Percentiles rank a stretch among this genome's conserved stretches.
Evolutionary conservation across 208 protist species (phyloP).

Genomic region (Trypanosoma cruzi): DNA sequence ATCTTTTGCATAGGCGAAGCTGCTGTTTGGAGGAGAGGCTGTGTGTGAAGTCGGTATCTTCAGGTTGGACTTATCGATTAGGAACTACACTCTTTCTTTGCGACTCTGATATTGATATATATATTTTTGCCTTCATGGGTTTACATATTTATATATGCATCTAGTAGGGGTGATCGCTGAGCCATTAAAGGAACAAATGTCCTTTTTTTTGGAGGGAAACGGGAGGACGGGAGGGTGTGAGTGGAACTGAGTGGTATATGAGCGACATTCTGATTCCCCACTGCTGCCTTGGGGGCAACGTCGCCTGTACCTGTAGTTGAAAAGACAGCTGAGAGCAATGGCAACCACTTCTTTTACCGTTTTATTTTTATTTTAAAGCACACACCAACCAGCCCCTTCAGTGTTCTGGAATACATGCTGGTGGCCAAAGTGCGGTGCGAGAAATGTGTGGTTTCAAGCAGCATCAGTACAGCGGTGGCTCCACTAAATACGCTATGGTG

Average conservation of each 20-base stretch:
- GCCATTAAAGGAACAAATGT: not conserved
- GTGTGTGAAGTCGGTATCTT: not conserved
- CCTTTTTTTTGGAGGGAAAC: not conserved
- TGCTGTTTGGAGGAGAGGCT: not conserved
- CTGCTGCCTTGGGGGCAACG: no score
- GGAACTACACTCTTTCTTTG: not conserved
- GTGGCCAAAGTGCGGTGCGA: slow-evolving; percentile 41
- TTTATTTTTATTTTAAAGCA: slow-evolving; percentile 3
- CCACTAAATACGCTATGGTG: slow-evolving; percentile 12
- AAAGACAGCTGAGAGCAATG: not conserved
- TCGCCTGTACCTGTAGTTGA: no score
- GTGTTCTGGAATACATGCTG: slow-evolving; percentile 21
- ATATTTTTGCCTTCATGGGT: not conserved
- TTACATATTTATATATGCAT: not conserved
- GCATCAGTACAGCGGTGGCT: slow-evolving; percentile 42
- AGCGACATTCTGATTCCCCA: no score
- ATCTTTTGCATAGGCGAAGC: not conserved
- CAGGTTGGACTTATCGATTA: not conserved
- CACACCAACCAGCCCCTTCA: slow-evolving; percentile 39
- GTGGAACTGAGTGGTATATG: not conserved
- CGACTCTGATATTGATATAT: not conserved
- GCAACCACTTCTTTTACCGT: not conserved
- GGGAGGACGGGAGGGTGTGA: not conserved
- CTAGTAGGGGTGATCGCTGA: not conserved
- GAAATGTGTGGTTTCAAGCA: slow-evolving; percentile 24